Conservation (phyloP, 768 basidiomycete genomes). For the Leccinum broughii region DNA sequence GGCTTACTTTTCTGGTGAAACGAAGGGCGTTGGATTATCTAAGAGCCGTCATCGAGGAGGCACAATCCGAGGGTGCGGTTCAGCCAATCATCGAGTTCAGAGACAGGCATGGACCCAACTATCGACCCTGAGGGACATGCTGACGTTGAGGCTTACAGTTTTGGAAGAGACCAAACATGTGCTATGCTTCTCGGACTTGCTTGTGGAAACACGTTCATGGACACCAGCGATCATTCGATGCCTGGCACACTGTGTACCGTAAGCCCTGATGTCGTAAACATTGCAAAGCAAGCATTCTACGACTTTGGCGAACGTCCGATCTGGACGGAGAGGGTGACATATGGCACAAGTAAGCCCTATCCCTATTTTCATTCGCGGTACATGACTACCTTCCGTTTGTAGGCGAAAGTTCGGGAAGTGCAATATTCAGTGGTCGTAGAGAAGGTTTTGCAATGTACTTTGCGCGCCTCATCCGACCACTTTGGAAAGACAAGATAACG, state of each 20-base stretch:
- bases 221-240: constrained; percentile 49
- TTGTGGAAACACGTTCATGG: constrained; percentile 79
- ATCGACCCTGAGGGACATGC: neutral
- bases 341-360: constrained; percentile 61
- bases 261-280: constrained; percentile 60
- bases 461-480: constrained; percentile 76
- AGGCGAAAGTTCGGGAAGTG: constrained; percentile 71
- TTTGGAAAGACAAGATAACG: constrained; percentile 86
- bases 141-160: constrained; percentile 47
- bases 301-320: constrained; percentile 83
- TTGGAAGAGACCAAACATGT: constrained; percentile 89
- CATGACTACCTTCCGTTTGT: constrained; percentile 5
- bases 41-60: constrained; percentile 76
- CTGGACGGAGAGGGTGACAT: constrained; percentile 76
- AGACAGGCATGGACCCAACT: constrained; percentile 55
- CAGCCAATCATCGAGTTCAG: constrained; percentile 83
- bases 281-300: constrained; percentile 85
- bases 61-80: constrained; percentile 71
- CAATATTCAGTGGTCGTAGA: constrained; percentile 82
- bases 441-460: constrained; percentile 90
- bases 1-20: constrained; percentile 77
- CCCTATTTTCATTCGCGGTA: neutral
- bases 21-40: constrained; percentile 85
- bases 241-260: constrained; percentile 49
- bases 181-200: constrained; percentile 89